These are phyloP conservation scores for Lasiodiplodia sp. DNA, from an alignment of 2,329 filamentous ascomycete genomes.

Conservation along the genomic window DNA sequence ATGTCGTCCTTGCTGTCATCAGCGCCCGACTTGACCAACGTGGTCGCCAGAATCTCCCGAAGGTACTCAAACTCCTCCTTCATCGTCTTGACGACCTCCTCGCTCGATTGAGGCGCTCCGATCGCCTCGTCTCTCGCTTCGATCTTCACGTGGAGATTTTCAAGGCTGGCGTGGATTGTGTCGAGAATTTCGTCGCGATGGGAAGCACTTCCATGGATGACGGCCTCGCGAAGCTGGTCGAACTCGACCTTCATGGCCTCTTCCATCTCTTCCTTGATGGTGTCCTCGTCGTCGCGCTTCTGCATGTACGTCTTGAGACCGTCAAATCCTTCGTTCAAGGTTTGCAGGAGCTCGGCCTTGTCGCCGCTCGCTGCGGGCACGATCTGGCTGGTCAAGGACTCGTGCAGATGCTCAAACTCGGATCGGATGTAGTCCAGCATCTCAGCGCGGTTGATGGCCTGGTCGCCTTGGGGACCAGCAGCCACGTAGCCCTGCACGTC, in stretches of 20 bases:
- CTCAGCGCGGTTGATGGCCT: conserved; percentile 51
- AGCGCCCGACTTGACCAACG: conserved; percentile 57
- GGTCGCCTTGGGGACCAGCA: conserved; percentile 52
- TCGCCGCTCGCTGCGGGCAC: conserved; percentile 35
- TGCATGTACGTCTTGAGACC: conserved; percentile 51
- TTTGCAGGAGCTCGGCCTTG: conserved; percentile 50
- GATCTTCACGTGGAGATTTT: conserved; percentile 55
- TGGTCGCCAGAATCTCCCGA: conserved; percentile 63
- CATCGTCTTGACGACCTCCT: conserved; percentile 57
- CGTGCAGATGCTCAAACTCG: conserved; percentile 69
- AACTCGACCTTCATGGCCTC: conserved; percentile 83
- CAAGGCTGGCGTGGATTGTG: conserved; percentile 62
- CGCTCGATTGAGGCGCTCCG: conserved; percentile 43
- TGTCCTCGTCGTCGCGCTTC: conserved; percentile 45
- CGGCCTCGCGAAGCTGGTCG: conserved; percentile 78
- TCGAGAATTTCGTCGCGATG: conserved; percentile 70
- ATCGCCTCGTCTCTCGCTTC: conserved; percentile 40
- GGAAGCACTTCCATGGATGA: conserved; percentile 67
- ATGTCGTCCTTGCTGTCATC: conserved; percentile 69
- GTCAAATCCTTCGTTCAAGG: conserved; percentile 50
- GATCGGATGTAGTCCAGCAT: conserved; percentile 59
- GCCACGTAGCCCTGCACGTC: conserved; percentile 64
- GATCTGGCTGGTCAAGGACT: conserved; percentile 61
- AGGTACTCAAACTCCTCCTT: conserved; percentile 69
- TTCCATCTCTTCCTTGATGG: conserved; percentile 57